phyloP scores from a whole-genome alignment of 108 stramenopile genomes.

The Cylindrotheca fusiformis region DNA sequence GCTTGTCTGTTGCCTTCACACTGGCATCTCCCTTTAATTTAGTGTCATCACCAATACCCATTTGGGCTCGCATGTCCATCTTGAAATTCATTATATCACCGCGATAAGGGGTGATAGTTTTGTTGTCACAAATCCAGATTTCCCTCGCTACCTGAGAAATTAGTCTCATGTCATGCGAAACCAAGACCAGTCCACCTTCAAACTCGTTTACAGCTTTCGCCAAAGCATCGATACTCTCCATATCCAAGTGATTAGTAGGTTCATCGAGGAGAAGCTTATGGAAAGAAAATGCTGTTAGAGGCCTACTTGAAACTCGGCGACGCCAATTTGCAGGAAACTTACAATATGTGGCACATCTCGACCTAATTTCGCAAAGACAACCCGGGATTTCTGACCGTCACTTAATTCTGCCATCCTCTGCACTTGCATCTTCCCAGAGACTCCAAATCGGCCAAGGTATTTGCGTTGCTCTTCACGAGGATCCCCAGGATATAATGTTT shows the following conservation, averaged over 20 bases:
- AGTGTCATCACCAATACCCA: slow-evolving; percentile 54
- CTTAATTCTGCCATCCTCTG: slow-evolving; percentile 88
- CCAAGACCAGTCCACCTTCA: slow-evolving; percentile 93
- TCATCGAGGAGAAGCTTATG: slow-evolving; percentile 31
- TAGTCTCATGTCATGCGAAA: slow-evolving; percentile 98
- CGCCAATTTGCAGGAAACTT: slow-evolving; percentile 3
- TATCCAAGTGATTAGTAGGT: slow-evolving; percentile 79
- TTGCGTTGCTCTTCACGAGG: slow-evolving; percentile 83
- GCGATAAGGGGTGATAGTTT: slow-evolving; percentile 78
- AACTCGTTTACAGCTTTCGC: slow-evolving; percentile 97
- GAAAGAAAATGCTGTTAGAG: not conserved
- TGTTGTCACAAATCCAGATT: slow-evolving; percentile 98
- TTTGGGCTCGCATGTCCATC: slow-evolving; percentile 83
- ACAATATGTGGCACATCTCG: slow-evolving; percentile 93
- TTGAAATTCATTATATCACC: slow-evolving; percentile 95
- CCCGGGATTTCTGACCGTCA: slow-evolving; percentile 95
- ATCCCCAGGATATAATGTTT: slow-evolving; percentile 70
- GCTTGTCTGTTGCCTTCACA: slow-evolving; percentile 56
- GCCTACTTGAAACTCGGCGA: not conserved
- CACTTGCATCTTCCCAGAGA: slow-evolving; percentile 90
- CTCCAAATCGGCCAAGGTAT: slow-evolving; percentile 97
- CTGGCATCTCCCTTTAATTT: slow-evolving; percentile 81
- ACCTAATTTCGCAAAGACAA: slow-evolving; percentile 96
- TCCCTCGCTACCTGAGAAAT: slow-evolving; percentile 97
- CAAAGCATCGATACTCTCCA: slow-evolving; percentile 97